Conservation (phyloP, 2,329 filamentous ascomycete species). For the Fusarium scirpi region DNA sequence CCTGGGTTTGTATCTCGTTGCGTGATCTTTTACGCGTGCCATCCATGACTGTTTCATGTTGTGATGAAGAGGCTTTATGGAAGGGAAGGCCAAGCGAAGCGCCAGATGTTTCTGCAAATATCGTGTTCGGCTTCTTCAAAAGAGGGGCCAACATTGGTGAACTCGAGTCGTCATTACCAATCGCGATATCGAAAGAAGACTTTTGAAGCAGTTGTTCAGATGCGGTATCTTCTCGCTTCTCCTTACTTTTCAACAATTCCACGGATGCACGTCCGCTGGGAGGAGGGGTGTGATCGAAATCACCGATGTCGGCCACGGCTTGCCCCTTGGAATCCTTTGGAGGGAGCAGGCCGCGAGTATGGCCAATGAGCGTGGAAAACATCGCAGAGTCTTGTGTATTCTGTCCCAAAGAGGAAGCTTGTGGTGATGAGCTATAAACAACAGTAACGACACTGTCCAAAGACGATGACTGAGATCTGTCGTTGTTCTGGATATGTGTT, state of each 20-base stretch:
- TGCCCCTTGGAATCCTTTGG: conserved; percentile 27
- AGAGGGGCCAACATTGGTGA: conserved; percentile 36
- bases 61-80: neutral
- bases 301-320: conserved; percentile 38
- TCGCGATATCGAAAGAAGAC: conserved; percentile 25
- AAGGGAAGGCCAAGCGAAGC: neutral
- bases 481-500: neutral
- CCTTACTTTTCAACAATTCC: conserved; percentile 33
- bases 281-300: conserved; percentile 52
- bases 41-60: neutral
- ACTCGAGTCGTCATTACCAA: conserved; percentile 37
- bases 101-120: neutral
- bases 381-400: conserved; percentile 24
- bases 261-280: conserved; percentile 49
- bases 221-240: conserved; percentile 3
- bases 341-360: conserved; percentile 40
- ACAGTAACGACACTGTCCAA: neutral
- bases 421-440: neutral
- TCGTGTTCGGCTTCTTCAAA: neutral
- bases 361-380: conserved; percentile 42
- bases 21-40: neutral
- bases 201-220: conserved; percentile 46
- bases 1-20: neutral
- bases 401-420: neutral
- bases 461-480: neutral